Base-by-base conservation (phyloP, 179 eudicot genomes). In the Beta macrorhiza region DNA sequence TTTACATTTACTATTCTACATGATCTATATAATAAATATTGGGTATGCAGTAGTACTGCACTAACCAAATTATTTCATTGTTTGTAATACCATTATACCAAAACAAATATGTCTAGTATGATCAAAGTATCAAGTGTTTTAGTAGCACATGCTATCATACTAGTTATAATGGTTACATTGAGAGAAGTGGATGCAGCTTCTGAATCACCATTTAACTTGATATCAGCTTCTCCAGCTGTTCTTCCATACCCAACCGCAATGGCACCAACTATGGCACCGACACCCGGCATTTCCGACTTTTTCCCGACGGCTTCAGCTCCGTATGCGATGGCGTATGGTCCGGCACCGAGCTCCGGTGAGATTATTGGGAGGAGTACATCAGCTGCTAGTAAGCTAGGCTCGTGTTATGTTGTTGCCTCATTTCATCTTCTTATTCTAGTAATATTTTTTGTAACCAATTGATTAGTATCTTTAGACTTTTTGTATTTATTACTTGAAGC, bases 171-270 rank as follows among this genome's bases (percentile, higher is more conserved):
- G 15, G 51, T 56, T 16, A 19, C 29, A 17, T 11, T 25, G 7
- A 51, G 4, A 14, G 16, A 25, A 9, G 74, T 69, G 20, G 52
- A 67, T 12, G 44, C 44, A 53, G 56, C 74, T 55, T 29, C 78
- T 32, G 37, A n/a, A 58, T 57, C 78, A 37, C 37, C 65, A 17
- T 44, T 71, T 12, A 69, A 58, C 74, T 32, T 20, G 32, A 79
- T 78, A 2, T 67, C 81, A 55, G 81, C 81, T 5, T 68, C 81
- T 53, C 81, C 81, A 1, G 81, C 81, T 19, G 56, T 78, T 20
- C 75, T 78, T 55, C 81, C 81, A 5, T 68, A 29, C 14, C 81
- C 81, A 68, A 37, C 20, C 13, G 17, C 75, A n/a, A 55, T 74
- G 62, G 62, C 62, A n/a, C 62, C 61, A 0, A 0, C 61, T 5